Conservation (phyloP, 495 filamentous ascomycete genomes). For the Penicillium egyptiacum region DNA sequence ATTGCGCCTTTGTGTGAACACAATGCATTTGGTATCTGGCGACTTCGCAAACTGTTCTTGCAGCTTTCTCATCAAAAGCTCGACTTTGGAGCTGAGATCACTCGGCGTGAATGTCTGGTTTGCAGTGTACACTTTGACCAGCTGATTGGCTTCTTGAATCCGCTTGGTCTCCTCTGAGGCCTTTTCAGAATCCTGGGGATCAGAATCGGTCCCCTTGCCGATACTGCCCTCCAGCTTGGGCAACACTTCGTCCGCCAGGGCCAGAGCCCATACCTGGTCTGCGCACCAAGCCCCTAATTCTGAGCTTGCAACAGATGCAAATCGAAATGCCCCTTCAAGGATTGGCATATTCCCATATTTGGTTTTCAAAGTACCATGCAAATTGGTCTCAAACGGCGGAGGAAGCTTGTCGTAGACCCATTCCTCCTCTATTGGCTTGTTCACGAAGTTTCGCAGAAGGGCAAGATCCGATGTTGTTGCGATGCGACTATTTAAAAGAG, state of each 20-base stretch:
- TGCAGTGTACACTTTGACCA: constrained; percentile 54
- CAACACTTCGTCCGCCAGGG: constrained; percentile 64
- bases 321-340: constrained; percentile 60
- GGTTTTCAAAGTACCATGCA: constrained; percentile 57
- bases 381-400: constrained; percentile 58
- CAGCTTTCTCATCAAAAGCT: constrained; percentile 59
- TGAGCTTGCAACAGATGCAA: constrained; percentile 56
- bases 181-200: constrained; percentile 31
- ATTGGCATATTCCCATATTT: constrained; percentile 56
- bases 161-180: constrained; percentile 51
- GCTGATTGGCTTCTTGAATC: constrained; percentile 58
- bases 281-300: constrained; percentile 84
- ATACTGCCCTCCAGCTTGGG: constrained; percentile 60
- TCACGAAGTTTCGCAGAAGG: constrained; percentile 58
- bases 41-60: constrained; percentile 54
- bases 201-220: constrained; percentile 41
- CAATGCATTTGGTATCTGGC: constrained; percentile 71
- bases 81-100: constrained; percentile 71
- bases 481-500: constrained; percentile 74
- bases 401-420: constrained; percentile 56
- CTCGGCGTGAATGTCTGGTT: constrained; percentile 38
- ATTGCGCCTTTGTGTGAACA: constrained; percentile 79
- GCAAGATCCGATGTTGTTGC: constrained; percentile 71
- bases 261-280: constrained; percentile 76
- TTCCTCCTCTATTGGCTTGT: constrained; percentile 59